These are phyloP conservation scores for Colletotrichum sp. DNA, from an alignment of 2,329 filamentous ascomycete species.

Conservation along the genomic window DNA sequence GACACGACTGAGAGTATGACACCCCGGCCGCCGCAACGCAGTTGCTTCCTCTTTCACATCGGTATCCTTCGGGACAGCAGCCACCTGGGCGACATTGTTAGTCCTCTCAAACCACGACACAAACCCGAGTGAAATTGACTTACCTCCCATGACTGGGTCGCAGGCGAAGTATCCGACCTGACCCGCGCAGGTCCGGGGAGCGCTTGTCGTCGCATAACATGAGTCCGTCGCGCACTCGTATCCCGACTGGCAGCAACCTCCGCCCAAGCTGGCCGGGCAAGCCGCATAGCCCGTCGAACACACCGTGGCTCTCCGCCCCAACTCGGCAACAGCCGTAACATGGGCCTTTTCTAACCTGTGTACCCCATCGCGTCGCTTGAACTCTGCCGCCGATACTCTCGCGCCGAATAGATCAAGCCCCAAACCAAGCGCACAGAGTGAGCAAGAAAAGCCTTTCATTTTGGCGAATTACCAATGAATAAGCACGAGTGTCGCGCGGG, in stretches of 20 bases:
- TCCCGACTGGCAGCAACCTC: conserved; percentile 52
- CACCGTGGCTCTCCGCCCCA: conserved; percentile 21
- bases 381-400: conserved; percentile 25
- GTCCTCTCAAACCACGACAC: not conserved
- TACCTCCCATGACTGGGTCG: conserved; percentile 38
- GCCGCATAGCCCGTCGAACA: conserved; percentile 30
- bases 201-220: conserved; percentile 52
- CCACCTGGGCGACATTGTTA: conserved; percentile 33
- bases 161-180: conserved; percentile 45
- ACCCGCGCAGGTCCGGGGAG: conserved; percentile 43
- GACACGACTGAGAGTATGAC: conserved; percentile 46
- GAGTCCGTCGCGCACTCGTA: conserved; percentile 54
- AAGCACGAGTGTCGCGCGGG: not conserved
- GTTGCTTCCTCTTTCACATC: conserved; percentile 41
- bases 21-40: conserved; percentile 52
- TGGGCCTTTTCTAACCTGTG: conserved; percentile 34
- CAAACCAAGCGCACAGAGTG: conserved; percentile 1
- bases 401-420: not conserved
- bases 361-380: conserved; percentile 33
- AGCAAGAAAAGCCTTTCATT: not conserved
- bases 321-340: conserved; percentile 10
- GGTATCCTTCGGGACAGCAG: conserved; percentile 51
- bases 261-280: conserved; percentile 44
- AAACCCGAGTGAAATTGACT: conserved; percentile 25
- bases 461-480: not conserved